Evolutionary conservation across 768 basidiomycete genomes (phyloP), one percentile per base, ranked within the genome.

Genomic region (Mycena latifolia): DNA sequence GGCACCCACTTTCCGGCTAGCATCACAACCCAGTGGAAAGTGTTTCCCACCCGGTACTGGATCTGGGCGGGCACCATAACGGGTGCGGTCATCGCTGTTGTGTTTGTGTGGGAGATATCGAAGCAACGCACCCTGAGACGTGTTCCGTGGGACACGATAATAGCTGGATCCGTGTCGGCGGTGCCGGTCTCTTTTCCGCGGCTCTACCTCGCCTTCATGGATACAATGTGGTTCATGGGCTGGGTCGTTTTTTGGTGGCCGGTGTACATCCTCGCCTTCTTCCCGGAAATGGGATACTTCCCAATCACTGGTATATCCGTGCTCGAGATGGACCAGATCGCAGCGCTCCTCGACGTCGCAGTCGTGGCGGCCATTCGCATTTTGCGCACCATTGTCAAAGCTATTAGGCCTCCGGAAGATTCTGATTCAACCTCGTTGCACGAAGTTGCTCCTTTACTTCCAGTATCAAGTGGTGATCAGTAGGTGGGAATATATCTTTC

Each of bases 261-360:
- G 9, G 17, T 43, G 17, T 55, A 41, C 39, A 28, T 43, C 24
- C 10, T 55, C 25, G 54, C 54, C 37, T 55, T 39, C 25, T 55
- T 55, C 54, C 54, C 54, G 9, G 39, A 18, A 15, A 3, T 45
- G 17, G 25, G 25, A 20, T 55, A 28, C 22, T 55, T 55, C 20
- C 54, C 54, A 5, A 5, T 17, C 9, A 55, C 39, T 3, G 28
- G 18, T 8, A 55, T 20, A 1, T 55, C 54, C 10, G 25, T 45
- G 5, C 25, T 55, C 24, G 54, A 55, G 27, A 55, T 55, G 54
- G 54, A 55, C 54, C 54, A 55, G 27, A 27, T 41, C 2, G 54
- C 39, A 20, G 54, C 54, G 2, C 54, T 45, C 2, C 41, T 55
- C 4, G 54, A 17, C 15, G 31, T 55, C 7, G 37, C 27, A 3